Conservation (phyloP, 2,329 filamentous ascomycete species). For the Fonsecaea pedrosoi region DNA sequence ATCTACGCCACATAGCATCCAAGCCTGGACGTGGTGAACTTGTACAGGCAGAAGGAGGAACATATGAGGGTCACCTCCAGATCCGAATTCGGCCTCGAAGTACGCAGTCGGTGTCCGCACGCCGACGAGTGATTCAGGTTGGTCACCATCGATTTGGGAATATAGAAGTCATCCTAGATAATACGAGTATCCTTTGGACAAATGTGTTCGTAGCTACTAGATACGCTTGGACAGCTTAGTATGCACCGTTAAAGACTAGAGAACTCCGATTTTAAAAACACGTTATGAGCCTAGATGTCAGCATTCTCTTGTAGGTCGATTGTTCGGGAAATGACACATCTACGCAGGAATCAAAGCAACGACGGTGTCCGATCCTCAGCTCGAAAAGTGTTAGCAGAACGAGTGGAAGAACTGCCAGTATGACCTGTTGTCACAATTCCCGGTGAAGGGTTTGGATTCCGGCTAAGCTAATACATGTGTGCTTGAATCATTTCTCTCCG, state of each 20-base stretch:
- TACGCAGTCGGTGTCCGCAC: background rate
- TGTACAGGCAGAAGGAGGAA: background rate
- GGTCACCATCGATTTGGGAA: background rate
- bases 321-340: background rate
- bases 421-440: constrained; percentile 18
- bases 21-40: background rate
- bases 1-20: background rate
- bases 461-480: constrained; percentile 29
- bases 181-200: background rate
- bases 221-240: background rate
- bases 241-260: background rate
- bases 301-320: background rate
- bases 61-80: background rate
- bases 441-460: constrained; percentile 19
- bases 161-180: background rate
- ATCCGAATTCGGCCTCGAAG: background rate
- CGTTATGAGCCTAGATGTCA: background rate
- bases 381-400: background rate
- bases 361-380: background rate
- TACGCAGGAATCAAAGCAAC: background rate
- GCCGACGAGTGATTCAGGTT: background rate
- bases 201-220: background rate
- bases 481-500: constrained; percentile 26
- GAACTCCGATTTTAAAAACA: background rate
- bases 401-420: background rate